These are phyloP conservation scores for Daedaleopsis sinensis DNA, from an alignment of 768 basidiomycete species.

Conservation along the genomic window DNA sequence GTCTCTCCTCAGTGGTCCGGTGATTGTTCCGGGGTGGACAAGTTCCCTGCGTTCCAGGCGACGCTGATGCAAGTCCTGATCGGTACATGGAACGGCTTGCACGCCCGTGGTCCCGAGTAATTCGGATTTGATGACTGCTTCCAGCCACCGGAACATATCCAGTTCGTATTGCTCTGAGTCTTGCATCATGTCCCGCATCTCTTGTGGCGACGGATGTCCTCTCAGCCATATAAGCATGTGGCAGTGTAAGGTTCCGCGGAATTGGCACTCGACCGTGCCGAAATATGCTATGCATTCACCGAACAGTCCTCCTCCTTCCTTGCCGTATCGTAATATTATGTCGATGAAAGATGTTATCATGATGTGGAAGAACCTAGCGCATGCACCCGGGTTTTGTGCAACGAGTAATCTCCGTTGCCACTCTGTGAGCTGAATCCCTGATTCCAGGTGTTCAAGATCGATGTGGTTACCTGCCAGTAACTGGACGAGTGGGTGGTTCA, in stretches of 20 bases:
- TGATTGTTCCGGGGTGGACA: neutral
- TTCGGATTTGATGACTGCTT: neutral
- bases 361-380: constrained; percentile 1
- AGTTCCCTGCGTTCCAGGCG: neutral
- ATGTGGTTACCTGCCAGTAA: neutral
- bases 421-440: neutral
- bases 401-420: neutral
- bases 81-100: neutral
- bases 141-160: neutral
- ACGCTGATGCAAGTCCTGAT: neutral
- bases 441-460: neutral
- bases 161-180: neutral
- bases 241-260: constrained; percentile 33
- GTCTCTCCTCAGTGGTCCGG: too few relatives aligned
- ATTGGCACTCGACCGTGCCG: constrained; percentile 32
- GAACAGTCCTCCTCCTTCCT: constrained; percentile 16
- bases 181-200: constrained; percentile 13
- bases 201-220: constrained; percentile 28
- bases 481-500: neutral
- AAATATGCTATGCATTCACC: constrained; percentile 22
- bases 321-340: neutral
- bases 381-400: neutral
- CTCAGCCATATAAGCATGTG: constrained; percentile 36
- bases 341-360: neutral
- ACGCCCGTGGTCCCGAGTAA: neutral